Conservation (phyloP, 1,284 basidiomycete genomes). For the Ceratobasidium sp. region DNA sequence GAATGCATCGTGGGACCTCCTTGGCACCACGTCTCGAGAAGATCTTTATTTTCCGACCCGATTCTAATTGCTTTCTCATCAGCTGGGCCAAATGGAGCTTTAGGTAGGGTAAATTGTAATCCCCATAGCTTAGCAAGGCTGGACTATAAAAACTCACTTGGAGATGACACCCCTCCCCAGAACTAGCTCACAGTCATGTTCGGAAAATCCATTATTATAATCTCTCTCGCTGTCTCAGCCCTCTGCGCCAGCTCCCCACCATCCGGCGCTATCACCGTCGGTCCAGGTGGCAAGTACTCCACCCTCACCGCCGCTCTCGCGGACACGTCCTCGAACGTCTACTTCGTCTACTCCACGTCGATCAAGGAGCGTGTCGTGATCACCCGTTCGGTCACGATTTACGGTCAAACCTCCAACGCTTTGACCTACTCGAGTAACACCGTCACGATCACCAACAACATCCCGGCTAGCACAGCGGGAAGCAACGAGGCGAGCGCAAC, state of each 20-base stretch:
- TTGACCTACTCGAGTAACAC: constrained; percentile 38
- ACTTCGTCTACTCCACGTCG: constrained; percentile 45
- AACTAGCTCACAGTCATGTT: neutral
- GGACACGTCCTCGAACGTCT: constrained; percentile 44
- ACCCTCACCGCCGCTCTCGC: constrained; percentile 45
- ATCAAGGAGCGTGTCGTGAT: constrained; percentile 48
- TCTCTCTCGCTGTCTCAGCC: constrained; percentile 1
- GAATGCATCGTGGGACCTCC: neutral
- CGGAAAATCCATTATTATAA: neutral
- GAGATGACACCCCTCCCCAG: too few relatives aligned
- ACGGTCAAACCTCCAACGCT: too few relatives aligned
- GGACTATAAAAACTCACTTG: too few relatives aligned
- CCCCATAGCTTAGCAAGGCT: too few relatives aligned
- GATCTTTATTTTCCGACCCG: neutral
- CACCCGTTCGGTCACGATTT: constrained; percentile 47
- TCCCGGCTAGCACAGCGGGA: constrained; percentile 29
- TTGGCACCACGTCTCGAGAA: neutral
- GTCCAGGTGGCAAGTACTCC: constrained; percentile 46
- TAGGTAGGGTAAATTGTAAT: too few relatives aligned
- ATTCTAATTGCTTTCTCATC: neutral
- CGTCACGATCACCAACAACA: constrained; percentile 37
- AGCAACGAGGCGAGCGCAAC: constrained; percentile 44
- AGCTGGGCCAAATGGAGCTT: neutral
- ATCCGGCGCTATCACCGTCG: too few relatives aligned
- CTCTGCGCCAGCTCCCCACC: constrained; percentile 32